Evolutionary conservation across 1,284 basidiomycete genomes (phyloP).

Genomic region (Rugosomyces carneus): DNA sequence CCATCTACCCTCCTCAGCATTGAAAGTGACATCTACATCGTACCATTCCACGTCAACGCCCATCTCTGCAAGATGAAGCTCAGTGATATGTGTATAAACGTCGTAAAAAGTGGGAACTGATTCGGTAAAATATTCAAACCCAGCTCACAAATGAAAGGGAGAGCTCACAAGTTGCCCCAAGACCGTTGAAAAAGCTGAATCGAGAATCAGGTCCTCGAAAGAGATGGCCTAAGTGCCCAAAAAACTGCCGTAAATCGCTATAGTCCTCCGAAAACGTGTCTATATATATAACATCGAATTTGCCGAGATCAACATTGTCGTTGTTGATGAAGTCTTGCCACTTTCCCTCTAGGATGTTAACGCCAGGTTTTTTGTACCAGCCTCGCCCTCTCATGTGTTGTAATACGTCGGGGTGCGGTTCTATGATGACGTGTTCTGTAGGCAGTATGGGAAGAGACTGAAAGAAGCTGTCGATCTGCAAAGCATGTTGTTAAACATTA

Average conservation of each 20-base stretch:
- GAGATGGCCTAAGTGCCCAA: slow-evolving; percentile 77
- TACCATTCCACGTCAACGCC: slow-evolving; percentile 73
- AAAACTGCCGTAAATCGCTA: slow-evolving; percentile 75
- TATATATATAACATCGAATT: slow-evolving; percentile 91
- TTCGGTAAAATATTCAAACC: slow-evolving; percentile 11
- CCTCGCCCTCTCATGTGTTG: slow-evolving; percentile 66
- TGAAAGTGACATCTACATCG: slow-evolving; percentile 55
- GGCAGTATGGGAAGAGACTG: slow-evolving; percentile 62
- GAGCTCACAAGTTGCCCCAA: slow-evolving; percentile 84
- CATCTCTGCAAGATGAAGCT: slow-evolving; percentile 80
- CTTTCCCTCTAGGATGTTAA: slow-evolving; percentile 80
- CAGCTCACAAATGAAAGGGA: slow-evolving; percentile 17
- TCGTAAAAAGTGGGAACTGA: slow-evolving; percentile 86
- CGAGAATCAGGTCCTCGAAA: slow-evolving; percentile 71
- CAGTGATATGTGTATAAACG: slow-evolving; percentile 83
- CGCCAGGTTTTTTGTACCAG: slow-evolving; percentile 75
- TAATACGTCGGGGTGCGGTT: slow-evolving; percentile 92
- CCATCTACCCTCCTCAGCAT: slow-evolving; percentile 52
- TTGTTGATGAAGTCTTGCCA: slow-evolving; percentile 83
- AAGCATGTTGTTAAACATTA: slow-evolving; percentile 13
- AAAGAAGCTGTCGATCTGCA: slow-evolving; percentile 78
- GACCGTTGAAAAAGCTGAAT: slow-evolving; percentile 97
- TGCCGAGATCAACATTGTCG: slow-evolving; percentile 50
- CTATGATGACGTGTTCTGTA: slow-evolving; percentile 83
- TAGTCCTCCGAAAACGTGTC: slow-evolving; percentile 95